Base-by-base conservation (phyloP, 2,329 filamentous ascomycete species). In the Lachnellula subtilissima region DNA sequence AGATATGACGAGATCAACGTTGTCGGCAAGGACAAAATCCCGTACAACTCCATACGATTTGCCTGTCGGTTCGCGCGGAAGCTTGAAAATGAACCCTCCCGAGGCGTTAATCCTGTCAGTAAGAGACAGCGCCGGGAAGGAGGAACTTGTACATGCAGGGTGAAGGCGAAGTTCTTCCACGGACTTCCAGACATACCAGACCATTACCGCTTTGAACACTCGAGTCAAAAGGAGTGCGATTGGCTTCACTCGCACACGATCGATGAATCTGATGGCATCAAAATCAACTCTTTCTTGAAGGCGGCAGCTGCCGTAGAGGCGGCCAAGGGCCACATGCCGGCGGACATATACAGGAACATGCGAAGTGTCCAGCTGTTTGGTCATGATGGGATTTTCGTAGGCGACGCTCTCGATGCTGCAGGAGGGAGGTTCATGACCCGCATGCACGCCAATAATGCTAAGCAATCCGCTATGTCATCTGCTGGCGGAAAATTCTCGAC, bases 341-440 rank as follows among this genome's bases (percentile, higher is more conserved):
- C 52, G 11, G 52, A 58, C n/a, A 52, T 54, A 15, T 55, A 54
- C 17, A 54, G 48, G n/a, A 48, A 51, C 14, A 25, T 58, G 42
- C 40, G 55, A 12, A 48, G 53, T 25, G 55, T 58, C 5, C 36
- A 50, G 37, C n/a, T 58, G 19, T 3, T 50, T 14, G 45, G 50
- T n/a, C 17, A 9, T 19, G n/a, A 50, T 51, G 53, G 48, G 7
- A 7, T 19, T 32, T 39, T 32, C 12, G 19, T 37, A 36, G 48
- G 43, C n/a, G 43, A 50, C 50, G 52, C 55, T 8, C 40, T 58
- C 5, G 55, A 52, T 39, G 55, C 52, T 36, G 52, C 48, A 11
- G 48, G 55, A 32, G 55, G 55, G 17, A 58, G 52, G n/a, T 58
- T 49, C 28, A 58, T 58, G 48, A 58, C 52, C 8, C 40, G 55